These are phyloP conservation scores for Thermomucor indicae-seudaticae DNA, from an alignment of 371 early-diverging fungal genomes.

Conservation along the genomic window DNA sequence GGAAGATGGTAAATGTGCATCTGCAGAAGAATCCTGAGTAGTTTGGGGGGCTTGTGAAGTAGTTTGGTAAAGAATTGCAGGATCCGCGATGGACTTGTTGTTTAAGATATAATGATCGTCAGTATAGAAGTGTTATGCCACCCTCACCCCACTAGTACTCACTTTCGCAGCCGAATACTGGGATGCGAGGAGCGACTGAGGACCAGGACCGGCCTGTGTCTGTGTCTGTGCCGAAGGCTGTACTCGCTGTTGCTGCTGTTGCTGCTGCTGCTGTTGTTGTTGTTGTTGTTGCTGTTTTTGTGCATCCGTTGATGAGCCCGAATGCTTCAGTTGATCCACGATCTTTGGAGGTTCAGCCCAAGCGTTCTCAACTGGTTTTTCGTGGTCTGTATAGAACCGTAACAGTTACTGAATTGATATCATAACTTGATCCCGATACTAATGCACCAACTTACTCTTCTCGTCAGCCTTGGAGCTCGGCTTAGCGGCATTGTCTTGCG, in stretches of 20 bases:
- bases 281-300: conserved; percentile 11
- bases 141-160: neutral
- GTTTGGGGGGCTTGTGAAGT: too few species aligned
- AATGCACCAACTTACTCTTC: conserved; percentile 3
- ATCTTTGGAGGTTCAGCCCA: conserved; percentile 30
- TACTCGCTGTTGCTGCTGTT: conserved; percentile 3
- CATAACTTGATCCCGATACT: neutral
- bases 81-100: too few species aligned
- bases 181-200: conserved; percentile 15
- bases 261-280: conserved; percentile 13
- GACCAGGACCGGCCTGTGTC: conserved; percentile 11
- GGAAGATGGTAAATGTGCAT: conserved; percentile 64
- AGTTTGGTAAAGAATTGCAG: too few species aligned
- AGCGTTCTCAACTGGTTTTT: conserved; percentile 9
- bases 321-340: conserved; percentile 16
- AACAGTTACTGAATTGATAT: neutral
- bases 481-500: conserved; percentile 8
- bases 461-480: conserved; percentile 1
- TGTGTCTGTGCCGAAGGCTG: too few species aligned
- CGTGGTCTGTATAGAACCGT: neutral
- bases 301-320: conserved; percentile 6
- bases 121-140: too few species aligned
- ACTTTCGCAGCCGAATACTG: conserved; percentile 18
- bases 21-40: conserved; percentile 2
- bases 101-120: too few species aligned